These are phyloP conservation scores for Penicillium canescens DNA, from an alignment of 495 filamentous ascomycete genomes.

Conservation along the genomic window DNA sequence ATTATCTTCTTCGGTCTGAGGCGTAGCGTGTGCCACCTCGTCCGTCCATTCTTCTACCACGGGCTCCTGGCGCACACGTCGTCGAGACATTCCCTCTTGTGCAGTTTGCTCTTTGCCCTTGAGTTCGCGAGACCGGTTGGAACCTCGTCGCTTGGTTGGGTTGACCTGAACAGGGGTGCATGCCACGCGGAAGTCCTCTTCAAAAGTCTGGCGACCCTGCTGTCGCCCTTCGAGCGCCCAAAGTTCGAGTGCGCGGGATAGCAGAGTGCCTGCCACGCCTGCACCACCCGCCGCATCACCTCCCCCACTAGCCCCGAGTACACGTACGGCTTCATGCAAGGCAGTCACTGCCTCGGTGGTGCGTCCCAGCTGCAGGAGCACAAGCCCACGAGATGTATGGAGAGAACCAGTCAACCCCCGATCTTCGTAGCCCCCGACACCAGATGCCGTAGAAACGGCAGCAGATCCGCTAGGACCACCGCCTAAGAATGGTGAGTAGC, in stretches of 20 bases:
- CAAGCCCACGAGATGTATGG: slow-evolving; percentile 58
- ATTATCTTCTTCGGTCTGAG: slow-evolving; percentile 30
- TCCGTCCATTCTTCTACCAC: slow-evolving; percentile 39
- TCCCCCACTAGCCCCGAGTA: slow-evolving; percentile 49
- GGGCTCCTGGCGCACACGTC: slow-evolving; percentile 23
- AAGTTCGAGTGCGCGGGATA: slow-evolving; percentile 73
- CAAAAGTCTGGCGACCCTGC: slow-evolving; percentile 18
- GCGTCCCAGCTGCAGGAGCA: slow-evolving; percentile 66
- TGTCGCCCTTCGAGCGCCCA: slow-evolving; percentile 50
- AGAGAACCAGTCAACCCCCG: slow-evolving; percentile 45
- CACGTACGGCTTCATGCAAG: slow-evolving; percentile 69
- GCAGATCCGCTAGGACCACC: slow-evolving; percentile 36
- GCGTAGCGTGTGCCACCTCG: slow-evolving; percentile 31
- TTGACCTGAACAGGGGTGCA: background rate
- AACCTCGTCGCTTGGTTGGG: slow-evolving; percentile 16
- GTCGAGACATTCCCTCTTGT: slow-evolving; percentile 20
- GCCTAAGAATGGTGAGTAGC: slow-evolving; percentile 42
- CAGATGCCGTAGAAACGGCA: slow-evolving; percentile 33
- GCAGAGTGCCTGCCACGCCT: slow-evolving; percentile 70
- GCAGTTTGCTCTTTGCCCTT: slow-evolving; percentile 27
- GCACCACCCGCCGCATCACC: slow-evolving; percentile 63
- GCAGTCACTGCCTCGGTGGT: slow-evolving; percentile 66
- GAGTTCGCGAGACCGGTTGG: slow-evolving; percentile 24
- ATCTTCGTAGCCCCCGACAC: slow-evolving; percentile 49
- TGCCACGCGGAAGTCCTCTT: slow-evolving; percentile 14